phyloP scores from a whole-genome alignment of 2,329 filamentous ascomycete genomes.

The Sclerotinia spermophila region DNA sequence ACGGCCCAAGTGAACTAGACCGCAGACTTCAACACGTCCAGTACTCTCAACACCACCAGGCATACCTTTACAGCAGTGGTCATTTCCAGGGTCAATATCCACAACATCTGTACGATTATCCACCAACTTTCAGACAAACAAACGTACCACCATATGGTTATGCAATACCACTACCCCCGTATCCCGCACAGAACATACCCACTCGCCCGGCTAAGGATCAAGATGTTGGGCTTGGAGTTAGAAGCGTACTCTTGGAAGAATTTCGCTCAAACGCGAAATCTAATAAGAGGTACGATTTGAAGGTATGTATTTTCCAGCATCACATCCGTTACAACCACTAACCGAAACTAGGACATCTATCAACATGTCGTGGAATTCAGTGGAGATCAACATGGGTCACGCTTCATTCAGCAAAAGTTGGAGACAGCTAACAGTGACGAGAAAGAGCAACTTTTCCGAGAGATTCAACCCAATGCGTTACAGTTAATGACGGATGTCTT shows the following conservation, averaged over 20 bases:
- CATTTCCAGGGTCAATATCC: conserved; percentile 41
- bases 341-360: conserved; percentile 67
- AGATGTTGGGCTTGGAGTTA: conserved; percentile 48
- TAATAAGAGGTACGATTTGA: conserved; percentile 73
- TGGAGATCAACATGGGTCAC: conserved; percentile 90
- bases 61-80: conserved; percentile 35
- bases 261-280: conserved; percentile 73
- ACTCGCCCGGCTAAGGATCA: conserved; percentile 36
- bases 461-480: conserved; percentile 78
- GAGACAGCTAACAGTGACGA: conserved; percentile 93
- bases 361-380: conserved; percentile 88
- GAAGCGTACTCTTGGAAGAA: conserved; percentile 73
- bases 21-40: conserved; percentile 33
- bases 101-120: conserved; percentile 41
- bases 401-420: conserved; percentile 92
- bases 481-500: conserved; percentile 96
- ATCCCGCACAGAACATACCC: conserved; percentile 29
- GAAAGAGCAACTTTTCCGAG: conserved; percentile 84
- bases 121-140: conserved; percentile 38
- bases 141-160: conserved; percentile 38
- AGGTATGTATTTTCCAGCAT: conserved; percentile 44
- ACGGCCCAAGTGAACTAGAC: conserved; percentile 32
- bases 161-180: conserved; percentile 34
- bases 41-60: conserved; percentile 34
- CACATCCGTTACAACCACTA: conserved; percentile 16